These are phyloP conservation scores for Dictyostelium intermedium DNA, from an alignment of 78 protist genomes.

Conservation along the genomic window DNA sequence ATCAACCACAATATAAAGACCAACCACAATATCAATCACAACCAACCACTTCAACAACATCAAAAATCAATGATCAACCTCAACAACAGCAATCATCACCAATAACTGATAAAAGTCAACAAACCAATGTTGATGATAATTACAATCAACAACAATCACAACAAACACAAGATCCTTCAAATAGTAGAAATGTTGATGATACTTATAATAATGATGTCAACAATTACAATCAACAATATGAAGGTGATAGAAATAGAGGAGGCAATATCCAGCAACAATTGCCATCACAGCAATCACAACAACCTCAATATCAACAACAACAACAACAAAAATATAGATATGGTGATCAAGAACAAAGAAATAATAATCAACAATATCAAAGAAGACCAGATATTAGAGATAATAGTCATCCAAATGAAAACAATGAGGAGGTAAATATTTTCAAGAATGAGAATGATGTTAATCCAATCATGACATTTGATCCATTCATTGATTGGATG, in stretches of 20 bases:
- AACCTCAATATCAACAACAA: neutral
- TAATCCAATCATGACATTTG: neutral
- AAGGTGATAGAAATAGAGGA: neutral
- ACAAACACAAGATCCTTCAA: neutral
- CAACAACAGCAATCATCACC: too few relatives aligned
- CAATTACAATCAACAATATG: neutral
- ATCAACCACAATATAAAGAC: neutral
- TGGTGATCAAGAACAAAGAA: neutral
- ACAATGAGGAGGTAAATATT: neutral
- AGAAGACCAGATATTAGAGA: neutral
- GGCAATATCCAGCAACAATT: neutral
- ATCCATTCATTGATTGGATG: neutral
- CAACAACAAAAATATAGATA: neutral
- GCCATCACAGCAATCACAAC: neutral
- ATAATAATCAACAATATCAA: neutral
- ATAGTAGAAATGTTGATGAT: neutral
- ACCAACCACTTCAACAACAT: too few relatives aligned
- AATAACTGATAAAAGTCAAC: too few relatives aligned
- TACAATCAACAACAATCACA: too few relatives aligned
- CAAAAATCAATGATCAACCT: neutral
- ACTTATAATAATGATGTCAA: neutral
- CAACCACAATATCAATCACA: neutral
- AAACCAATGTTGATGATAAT: too few relatives aligned
- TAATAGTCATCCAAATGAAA: neutral
- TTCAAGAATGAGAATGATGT: neutral